Base-by-base conservation (phyloP, 2,329 filamentous ascomycete species). In the Botryosphaeria agaves region DNA sequence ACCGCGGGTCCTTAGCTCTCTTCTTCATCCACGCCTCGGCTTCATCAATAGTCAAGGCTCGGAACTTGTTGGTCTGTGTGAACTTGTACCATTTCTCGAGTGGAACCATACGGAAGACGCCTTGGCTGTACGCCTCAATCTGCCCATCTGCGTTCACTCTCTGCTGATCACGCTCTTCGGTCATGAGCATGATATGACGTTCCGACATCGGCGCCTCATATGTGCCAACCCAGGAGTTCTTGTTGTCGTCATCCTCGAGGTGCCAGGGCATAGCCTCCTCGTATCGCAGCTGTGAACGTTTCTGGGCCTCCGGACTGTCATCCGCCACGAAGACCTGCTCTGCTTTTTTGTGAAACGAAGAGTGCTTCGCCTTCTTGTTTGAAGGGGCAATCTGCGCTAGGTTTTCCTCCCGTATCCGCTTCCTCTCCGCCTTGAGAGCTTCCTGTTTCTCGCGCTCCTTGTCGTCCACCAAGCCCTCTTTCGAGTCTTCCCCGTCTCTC, bases 241-340 rank as follows among this genome's bases (percentile, higher is more conserved):
- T 93, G 39, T 84, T 83, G 45, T 98, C 87, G 24, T 85, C 91
- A 51, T 98, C 89, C 49, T 98, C 89, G 20, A 98, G 56, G 50
- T 94, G 85, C 89, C 89, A 98, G 5, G 89, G 89, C 29, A 94
- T 62, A 3, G 87, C 83, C 52, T 98, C 89, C 50, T 95, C 89
- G 41, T 95, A 98, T 38, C 85, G 69, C 25, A 75, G 57, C 35
- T 70, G 61, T 25, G 66, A 61, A 29, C 60, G 59, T 35, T 77
- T 56, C 72, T 72, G 60, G 66, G 91, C 65, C 68, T 89, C 60
- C 57, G 67, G 67, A 2, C 72, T 73, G 47, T 74, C 70, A 34
- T 91, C 80, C n/a, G 78, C 71, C 41, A 82, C 75, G 46, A 81
- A 84, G 14, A 92, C 79, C 43, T 84, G 81, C 38, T 83, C 79